These are phyloP conservation scores for Mortierella sp. DNA, from an alignment of 371 early-diverging fungal species.

Conservation along the genomic window DNA sequence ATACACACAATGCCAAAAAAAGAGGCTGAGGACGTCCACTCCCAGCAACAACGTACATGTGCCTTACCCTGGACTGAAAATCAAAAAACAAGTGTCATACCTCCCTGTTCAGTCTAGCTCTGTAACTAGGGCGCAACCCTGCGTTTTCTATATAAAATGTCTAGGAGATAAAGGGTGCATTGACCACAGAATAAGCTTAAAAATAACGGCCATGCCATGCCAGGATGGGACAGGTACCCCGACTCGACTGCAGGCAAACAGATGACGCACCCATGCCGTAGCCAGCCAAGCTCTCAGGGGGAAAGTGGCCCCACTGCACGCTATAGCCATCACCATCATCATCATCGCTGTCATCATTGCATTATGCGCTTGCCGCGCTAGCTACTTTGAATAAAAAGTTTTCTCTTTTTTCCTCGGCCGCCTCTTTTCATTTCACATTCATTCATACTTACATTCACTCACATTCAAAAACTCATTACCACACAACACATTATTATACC, in stretches of 20 bases:
- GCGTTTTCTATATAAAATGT: too few relatives aligned
- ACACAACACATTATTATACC: neutral
- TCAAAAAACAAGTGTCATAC: too few relatives aligned
- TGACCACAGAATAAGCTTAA: neutral
- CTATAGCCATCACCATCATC: neutral
- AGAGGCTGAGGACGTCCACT: too few relatives aligned
- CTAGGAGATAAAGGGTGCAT: neutral
- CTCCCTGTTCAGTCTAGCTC: too few relatives aligned
- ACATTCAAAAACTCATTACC: neutral
- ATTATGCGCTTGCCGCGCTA: neutral
- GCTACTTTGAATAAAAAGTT: neutral
- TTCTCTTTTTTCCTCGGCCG: neutral
- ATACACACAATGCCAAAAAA: too few relatives aligned
- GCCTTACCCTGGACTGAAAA: too few relatives aligned
- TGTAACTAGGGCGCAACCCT: too few relatives aligned
- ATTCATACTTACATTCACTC: neutral
- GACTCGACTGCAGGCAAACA: neutral
- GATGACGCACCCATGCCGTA: conserved; percentile 1
- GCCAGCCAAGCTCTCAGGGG: too few relatives aligned
- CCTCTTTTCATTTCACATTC: neutral
- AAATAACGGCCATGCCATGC: neutral
- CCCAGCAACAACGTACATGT: too few relatives aligned
- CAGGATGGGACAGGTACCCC: neutral
- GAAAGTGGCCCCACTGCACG: too few relatives aligned
- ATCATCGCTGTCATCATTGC: neutral